Percentiles rank a stretch among this genome's conserved stretches.
phyloP scores from a whole-genome alignment of 768 basidiomycete species.

The Boletus barrowsii region DNA sequence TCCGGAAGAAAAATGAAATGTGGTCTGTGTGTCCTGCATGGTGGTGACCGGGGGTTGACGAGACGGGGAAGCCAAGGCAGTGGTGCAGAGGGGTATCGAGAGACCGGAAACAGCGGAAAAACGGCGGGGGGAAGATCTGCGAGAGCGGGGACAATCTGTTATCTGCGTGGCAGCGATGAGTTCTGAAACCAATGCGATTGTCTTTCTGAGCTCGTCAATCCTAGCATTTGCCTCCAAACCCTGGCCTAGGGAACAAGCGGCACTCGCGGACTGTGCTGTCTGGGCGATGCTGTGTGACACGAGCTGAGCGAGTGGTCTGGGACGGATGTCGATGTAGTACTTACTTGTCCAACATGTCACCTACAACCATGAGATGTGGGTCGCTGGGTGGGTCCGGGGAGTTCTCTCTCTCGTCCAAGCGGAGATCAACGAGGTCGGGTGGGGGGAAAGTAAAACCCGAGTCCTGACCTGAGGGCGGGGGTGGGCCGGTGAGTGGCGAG shows the following conservation, averaged over 20 bases:
- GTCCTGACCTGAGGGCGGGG: constrained; percentile 15
- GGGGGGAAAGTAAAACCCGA: constrained; percentile 25
- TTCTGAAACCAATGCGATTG: constrained; percentile 51
- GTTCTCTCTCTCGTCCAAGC: constrained; percentile 10
- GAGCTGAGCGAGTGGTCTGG: constrained; percentile 11
- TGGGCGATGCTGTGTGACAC: constrained; percentile 50
- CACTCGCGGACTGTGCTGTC: constrained; percentile 56
- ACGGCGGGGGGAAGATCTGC: constrained; percentile 27
- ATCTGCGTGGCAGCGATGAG: constrained; percentile 48
- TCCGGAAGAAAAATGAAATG: constrained; percentile 17
- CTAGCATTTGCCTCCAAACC: constrained; percentile 46
- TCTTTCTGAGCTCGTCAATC: constrained; percentile 55
- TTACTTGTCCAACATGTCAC: constrained; percentile 54
- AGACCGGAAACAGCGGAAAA: constrained; percentile 15
- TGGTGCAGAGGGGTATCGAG: constrained; percentile 41
- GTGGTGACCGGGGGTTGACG: constrained; percentile 19
- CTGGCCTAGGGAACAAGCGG: constrained; percentile 46
- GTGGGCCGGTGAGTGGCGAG: constrained; percentile 14
- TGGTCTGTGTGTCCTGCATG: constrained; percentile 24
- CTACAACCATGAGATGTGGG: constrained; percentile 48
- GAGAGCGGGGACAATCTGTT: constrained; percentile 33
- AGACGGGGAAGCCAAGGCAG: constrained; percentile 23
- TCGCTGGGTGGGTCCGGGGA: constrained; percentile 37
- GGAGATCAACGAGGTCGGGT: constrained; percentile 22
- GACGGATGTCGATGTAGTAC: constrained; percentile 15